These are phyloP conservation scores for Exophiala calicioides DNA, from an alignment of 2,329 filamentous ascomycete species.

Conservation along the genomic window DNA sequence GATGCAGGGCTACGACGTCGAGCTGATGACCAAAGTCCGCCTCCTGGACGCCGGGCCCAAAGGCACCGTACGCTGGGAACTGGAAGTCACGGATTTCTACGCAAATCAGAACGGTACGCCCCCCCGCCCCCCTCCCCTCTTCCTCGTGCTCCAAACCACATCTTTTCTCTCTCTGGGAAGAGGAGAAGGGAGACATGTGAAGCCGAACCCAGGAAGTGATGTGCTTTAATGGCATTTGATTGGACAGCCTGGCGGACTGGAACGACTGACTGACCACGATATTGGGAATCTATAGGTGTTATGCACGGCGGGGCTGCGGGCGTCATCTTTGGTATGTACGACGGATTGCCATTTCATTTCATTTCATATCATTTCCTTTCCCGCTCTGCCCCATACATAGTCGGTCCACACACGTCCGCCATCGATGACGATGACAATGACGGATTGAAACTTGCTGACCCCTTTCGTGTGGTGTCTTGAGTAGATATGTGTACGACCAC, in stretches of 20 bases:
- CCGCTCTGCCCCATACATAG: too few species aligned
- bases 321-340: slow-evolving; percentile 65
- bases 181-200: too few species aligned
- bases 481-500: slow-evolving; percentile 57
- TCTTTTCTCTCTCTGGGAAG: too few species aligned
- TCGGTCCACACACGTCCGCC: too few species aligned
- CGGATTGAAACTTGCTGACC: too few species aligned
- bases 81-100: slow-evolving; percentile 31
- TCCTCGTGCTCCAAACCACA: too few species aligned
- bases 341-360: slow-evolving; percentile 20
- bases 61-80: slow-evolving; percentile 31
- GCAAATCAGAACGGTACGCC: slow-evolving; percentile 32
- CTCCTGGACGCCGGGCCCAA: slow-evolving; percentile 31
- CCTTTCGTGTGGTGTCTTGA: too few species aligned
- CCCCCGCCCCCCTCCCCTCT: background rate
- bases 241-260: too few species aligned
- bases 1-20: slow-evolving; percentile 33
- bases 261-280: too few species aligned
- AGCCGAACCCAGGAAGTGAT: too few species aligned
- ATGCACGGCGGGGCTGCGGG: slow-evolving; percentile 60
- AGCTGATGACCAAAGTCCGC: slow-evolving; percentile 31
- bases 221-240: too few species aligned
- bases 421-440: too few species aligned
- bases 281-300: slow-evolving; percentile 23
- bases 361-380: background rate